Evolutionary conservation across 768 basidiomycete genomes (phyloP).

Genomic region (Serendipita sp.): DNA sequence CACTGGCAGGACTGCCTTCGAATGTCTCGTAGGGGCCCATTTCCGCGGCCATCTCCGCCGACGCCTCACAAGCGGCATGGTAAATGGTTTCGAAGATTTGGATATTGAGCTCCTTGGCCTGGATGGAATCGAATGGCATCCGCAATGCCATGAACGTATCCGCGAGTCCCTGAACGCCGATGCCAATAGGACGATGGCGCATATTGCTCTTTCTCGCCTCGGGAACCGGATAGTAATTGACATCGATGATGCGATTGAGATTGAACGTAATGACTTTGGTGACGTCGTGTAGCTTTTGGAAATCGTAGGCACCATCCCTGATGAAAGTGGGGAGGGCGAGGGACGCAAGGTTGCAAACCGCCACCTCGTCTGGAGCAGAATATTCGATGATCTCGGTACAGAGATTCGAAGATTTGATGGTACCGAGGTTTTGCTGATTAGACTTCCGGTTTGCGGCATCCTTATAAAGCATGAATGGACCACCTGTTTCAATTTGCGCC

Average conservation of each 20-base stretch:
- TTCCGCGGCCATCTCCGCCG: conserved; percentile 64
- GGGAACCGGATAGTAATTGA: conserved; percentile 89
- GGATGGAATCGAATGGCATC: conserved; percentile 85
- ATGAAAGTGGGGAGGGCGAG: conserved; percentile 90
- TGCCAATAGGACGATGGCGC: conserved; percentile 93
- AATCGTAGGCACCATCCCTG: conserved; percentile 70
- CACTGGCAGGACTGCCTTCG: conserved; percentile 76
- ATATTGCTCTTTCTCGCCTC: conserved; percentile 88
- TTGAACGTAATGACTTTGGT: conserved; percentile 85
- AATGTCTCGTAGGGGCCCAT: conserved; percentile 82
- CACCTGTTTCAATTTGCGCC: conserved; percentile 94
- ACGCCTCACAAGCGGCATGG: conserved; percentile 83
- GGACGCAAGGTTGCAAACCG: conserved; percentile 97
- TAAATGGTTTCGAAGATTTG: conserved; percentile 99
- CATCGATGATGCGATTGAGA: conserved; percentile 85
- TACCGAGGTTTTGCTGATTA: conserved; percentile 96
- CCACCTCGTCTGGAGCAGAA: conserved; percentile 90
- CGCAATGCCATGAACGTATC: conserved; percentile 96
- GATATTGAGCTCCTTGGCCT: conserved; percentile 76
- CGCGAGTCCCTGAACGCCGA: conserved; percentile 95
- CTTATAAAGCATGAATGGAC: conserved; percentile 99
- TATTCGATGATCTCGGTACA: conserved; percentile 99
- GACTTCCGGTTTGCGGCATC: conserved; percentile 40
- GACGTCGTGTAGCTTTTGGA: conserved; percentile 88
- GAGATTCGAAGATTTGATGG: conserved; percentile 97